Evolutionary conservation across 2,329 filamentous ascomycete species (phyloP).

Genomic region (Zelopaecilomyces penicillatus): DNA sequence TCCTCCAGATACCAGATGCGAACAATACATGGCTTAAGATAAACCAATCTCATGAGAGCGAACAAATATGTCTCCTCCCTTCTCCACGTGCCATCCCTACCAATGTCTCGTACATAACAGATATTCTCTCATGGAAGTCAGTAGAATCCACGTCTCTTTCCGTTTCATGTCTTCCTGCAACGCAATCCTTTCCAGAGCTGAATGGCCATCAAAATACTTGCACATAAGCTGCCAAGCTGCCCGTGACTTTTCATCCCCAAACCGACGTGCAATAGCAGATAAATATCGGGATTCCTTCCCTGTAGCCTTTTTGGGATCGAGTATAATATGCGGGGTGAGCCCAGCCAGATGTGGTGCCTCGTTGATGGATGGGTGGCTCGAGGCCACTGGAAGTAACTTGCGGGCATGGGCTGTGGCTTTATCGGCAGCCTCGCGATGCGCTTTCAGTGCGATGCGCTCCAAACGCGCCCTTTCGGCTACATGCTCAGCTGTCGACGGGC

Average conservation of each 20-base stretch:
- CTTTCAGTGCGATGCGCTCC: constrained; percentile 48
- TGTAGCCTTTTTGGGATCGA: constrained; percentile 70
- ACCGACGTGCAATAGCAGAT: constrained; percentile 47
- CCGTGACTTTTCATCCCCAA: constrained; percentile 49
- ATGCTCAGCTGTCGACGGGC: constrained; percentile 35
- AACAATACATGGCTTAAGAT: constrained; percentile 7
- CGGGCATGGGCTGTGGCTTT: constrained; percentile 48
- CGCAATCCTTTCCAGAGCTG: constrained; percentile 77
- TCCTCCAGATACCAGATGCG: constrained; percentile 9
- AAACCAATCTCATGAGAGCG: background rate
- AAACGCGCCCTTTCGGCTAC: constrained; percentile 54
- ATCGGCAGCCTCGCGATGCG: constrained; percentile 46
- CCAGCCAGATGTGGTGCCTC: constrained; percentile 47
- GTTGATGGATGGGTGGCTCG: constrained; percentile 49
- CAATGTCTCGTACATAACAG: constrained; percentile 62
- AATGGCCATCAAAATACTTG: constrained; percentile 81
- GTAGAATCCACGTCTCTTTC: constrained; percentile 64
- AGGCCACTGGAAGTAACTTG: constrained; percentile 39
- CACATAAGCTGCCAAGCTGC: constrained; percentile 65
- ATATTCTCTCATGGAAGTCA: constrained; percentile 59
- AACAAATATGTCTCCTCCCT: background rate
- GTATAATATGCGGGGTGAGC: constrained; percentile 58
- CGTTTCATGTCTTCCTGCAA: constrained; percentile 80
- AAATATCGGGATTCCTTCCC: constrained; percentile 69
- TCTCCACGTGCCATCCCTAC: constrained; percentile 30